Base-by-base conservation (phyloP, 225 moss, liverwort and hornwort species). In the Neckera pumila region DNA sequence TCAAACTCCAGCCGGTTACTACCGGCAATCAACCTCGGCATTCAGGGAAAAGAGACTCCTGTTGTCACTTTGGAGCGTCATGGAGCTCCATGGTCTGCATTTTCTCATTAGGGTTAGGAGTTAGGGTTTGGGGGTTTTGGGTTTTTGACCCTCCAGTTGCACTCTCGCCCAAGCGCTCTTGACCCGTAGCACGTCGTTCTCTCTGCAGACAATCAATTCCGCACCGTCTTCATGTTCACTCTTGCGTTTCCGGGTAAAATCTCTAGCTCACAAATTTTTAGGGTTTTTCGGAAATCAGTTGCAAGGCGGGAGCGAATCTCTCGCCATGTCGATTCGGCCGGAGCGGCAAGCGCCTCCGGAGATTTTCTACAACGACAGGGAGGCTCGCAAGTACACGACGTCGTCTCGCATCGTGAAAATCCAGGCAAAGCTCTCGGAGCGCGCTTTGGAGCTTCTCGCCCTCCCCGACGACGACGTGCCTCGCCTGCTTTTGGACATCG, bases 331-430 rank as follows among this genome's bases (percentile, higher is more conserved):
- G 87, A 90, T 97, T 57, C 96, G 97, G 28, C 97, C 97, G 83
- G 98, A 99, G 90, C 86, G 96, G 81, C 97, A 99, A 89, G 97
- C 95, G 60, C 98, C 96, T 53, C 98, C 97, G n/a, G 98, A 99
- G 89, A 80, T 99, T 83, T 99, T 99, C 65, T 99, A 99, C 92
- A 99, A 99, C 78, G 96, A 97, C 27, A 72, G 88, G 27, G 98
- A 99, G 84, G 98, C 97, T 20, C 93, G 97, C 79, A 99, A 99
- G 89, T 99, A 99, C 85, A 97, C 98, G 6, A 97, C 98, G 2
- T 99, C 98, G 20, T 97, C 98, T 26, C 95, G 97, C 40, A 97
- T 99, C 36, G 96, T 99, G 12, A 94, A 97, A 63, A 99, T 99
- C 80, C 97, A 99, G 91, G 94, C 95, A 12, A 99, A 97, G 88